These are phyloP conservation scores for Chytriomyces sp. DNA, from an alignment of 192 early-diverging fungal species.

Conservation along the genomic window DNA sequence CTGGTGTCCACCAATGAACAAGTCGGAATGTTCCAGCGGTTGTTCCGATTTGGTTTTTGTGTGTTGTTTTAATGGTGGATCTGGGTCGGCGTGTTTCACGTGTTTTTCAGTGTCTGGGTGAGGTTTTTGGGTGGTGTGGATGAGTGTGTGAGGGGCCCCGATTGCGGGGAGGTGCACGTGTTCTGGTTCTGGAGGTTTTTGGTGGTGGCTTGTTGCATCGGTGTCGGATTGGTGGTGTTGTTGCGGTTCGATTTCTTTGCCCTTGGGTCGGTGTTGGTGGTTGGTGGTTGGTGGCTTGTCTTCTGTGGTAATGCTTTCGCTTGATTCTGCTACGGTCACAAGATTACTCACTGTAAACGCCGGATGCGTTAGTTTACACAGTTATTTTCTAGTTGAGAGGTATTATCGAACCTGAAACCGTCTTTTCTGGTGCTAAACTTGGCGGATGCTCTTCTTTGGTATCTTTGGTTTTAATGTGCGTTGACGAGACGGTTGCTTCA, in stretches of 20 bases:
- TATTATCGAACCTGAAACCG: no score
- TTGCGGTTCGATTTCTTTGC: conserved; percentile 29
- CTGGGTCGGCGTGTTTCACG: not conserved
- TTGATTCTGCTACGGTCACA: conserved; percentile 9
- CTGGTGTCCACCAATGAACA: conserved; percentile 12
- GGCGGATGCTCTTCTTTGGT: not conserved
- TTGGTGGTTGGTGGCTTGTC: not conserved
- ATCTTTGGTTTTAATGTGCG: not conserved
- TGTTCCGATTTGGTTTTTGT: not conserved
- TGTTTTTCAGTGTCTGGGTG: not conserved
- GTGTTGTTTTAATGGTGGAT: not conserved
- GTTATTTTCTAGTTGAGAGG: no score
- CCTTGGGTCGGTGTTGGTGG: conserved; percentile 20
- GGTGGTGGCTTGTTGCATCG: not conserved
- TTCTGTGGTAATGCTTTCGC: not conserved
- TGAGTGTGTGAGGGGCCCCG: not conserved
- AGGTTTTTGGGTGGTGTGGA: not conserved
- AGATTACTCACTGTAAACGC: not conserved
- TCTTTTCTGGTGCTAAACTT: no score
- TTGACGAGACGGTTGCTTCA: not conserved
- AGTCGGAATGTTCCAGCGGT: not conserved
- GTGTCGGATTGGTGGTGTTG: not conserved
- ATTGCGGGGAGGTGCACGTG: conserved; percentile 24
- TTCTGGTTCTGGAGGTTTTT: conserved; percentile 14
- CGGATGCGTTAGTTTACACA: no score